These are phyloP conservation scores for Incumbomyces delicatus DNA, from an alignment of 2,329 filamentous ascomycete genomes.

Conservation along the genomic window DNA sequence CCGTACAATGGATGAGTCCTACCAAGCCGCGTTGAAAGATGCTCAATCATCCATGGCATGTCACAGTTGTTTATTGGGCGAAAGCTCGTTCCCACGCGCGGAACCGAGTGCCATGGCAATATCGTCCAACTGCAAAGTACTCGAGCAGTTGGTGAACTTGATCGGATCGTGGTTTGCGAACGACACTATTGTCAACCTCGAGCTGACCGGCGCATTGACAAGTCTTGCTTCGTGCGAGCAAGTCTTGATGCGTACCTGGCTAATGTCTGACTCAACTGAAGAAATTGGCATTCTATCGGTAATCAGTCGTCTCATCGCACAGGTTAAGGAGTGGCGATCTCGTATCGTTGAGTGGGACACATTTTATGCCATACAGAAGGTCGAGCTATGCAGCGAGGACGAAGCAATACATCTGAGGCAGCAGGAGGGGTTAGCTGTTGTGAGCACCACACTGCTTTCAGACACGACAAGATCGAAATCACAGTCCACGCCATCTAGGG, in stretches of 20 bases:
- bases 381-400: conserved; percentile 38
- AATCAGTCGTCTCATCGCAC: conserved; percentile 51
- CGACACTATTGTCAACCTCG: conserved; percentile 80
- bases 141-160: conserved; percentile 45
- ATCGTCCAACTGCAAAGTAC: conserved; percentile 28
- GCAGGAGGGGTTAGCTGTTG: too few species aligned
- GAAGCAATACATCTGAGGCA: neutral
- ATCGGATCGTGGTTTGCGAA: conserved; percentile 80
- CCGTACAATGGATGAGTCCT: conserved; percentile 31
- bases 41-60: conserved; percentile 19
- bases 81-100: conserved; percentile 44
- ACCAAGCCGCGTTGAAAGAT: conserved; percentile 35
- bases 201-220: conserved; percentile 72
- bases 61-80: conserved; percentile 24
- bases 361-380: conserved; percentile 54
- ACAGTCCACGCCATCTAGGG: conserved; percentile 8
- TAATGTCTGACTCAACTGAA: conserved; percentile 41
- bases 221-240: conserved; percentile 76
- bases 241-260: conserved; percentile 81
- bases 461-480: conserved; percentile 2
- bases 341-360: conserved; percentile 64
- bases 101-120: conserved; percentile 10
- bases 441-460: neutral
- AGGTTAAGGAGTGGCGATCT: conserved; percentile 52
- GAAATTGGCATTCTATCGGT: conserved; percentile 41